Conservation (phyloP, 163 green algal species). For the Scenedesmus sp. region DNA sequence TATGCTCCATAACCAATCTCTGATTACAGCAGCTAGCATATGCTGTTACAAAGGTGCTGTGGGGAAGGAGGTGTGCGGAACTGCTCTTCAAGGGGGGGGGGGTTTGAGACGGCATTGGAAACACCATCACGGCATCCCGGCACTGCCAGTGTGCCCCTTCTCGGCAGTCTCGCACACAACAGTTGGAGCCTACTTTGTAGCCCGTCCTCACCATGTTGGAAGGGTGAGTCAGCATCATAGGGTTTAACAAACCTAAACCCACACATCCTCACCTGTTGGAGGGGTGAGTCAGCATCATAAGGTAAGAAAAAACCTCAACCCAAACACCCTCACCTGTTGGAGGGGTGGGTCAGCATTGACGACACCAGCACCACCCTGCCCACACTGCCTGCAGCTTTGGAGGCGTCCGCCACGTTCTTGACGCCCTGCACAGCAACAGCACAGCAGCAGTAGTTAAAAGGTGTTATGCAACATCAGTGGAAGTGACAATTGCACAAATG, state of each 20-base stretch:
- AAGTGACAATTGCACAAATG: conserved; percentile 28
- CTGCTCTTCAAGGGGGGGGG: too few species aligned
- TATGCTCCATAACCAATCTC: too few species aligned
- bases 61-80: too few species aligned
- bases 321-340: conserved; percentile 63
- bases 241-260: background rate
- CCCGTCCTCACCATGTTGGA: conserved; percentile 73
- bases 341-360: conserved; percentile 73
- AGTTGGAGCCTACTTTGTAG: too few species aligned
- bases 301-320: background rate
- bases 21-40: too few species aligned
- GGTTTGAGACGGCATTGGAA: too few species aligned
- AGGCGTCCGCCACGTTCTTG: conserved; percentile 61
- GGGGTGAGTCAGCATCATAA: conserved; percentile 68
- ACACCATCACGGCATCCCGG: too few species aligned
- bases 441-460: background rate
- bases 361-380: conserved; percentile 76
- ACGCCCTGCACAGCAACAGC: conserved; percentile 60
- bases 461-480: too few species aligned
- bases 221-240: conserved; percentile 73
- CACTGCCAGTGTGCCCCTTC: too few species aligned
- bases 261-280: conserved; percentile 63
- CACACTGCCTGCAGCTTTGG: conserved; percentile 56
- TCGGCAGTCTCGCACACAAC: too few species aligned
- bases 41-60: too few species aligned